Evolutionary conservation across 371 early-diverging fungal species (phyloP).

Genomic region (Mucor mucedo): DNA sequence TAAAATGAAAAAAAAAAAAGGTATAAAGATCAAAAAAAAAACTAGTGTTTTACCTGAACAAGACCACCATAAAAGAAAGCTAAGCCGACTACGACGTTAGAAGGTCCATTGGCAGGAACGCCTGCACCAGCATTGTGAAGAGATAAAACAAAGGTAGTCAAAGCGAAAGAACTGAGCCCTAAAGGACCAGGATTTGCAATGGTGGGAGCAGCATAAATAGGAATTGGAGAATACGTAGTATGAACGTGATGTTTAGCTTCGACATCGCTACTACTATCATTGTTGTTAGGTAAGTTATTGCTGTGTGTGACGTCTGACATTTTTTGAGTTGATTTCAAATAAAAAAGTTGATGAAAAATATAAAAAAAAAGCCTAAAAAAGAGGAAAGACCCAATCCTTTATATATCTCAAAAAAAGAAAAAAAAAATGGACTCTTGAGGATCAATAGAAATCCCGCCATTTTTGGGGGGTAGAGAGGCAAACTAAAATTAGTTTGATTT

Average conservation of each 20-base stretch:
- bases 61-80: constrained; percentile 79
- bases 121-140: constrained; percentile 72
- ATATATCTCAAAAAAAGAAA: not conserved
- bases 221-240: constrained; percentile 8
- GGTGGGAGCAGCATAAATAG: constrained; percentile 30
- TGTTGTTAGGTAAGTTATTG: not conserved
- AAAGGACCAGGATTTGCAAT: constrained; percentile 75
- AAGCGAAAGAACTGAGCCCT: constrained; percentile 71
- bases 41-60: constrained; percentile 53
- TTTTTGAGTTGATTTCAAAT: not conserved
- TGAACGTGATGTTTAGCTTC: constrained; percentile 17
- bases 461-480: not conserved
- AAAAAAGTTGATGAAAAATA: not conserved
- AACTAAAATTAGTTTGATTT: not conserved
- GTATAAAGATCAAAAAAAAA: not conserved
- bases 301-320: constrained; percentile 8
- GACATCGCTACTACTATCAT: constrained; percentile 5
- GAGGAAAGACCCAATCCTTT: not conserved
- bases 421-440: no score
- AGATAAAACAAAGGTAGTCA: constrained; percentile 73
- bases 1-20: constrained; percentile 11
- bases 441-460: not conserved
- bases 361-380: not conserved
- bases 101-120: constrained; percentile 55
- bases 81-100: constrained; percentile 61